These are phyloP conservation scores for Saitozyma podzolica DNA, from an alignment of 768 basidiomycete genomes.

Conservation along the genomic window DNA sequence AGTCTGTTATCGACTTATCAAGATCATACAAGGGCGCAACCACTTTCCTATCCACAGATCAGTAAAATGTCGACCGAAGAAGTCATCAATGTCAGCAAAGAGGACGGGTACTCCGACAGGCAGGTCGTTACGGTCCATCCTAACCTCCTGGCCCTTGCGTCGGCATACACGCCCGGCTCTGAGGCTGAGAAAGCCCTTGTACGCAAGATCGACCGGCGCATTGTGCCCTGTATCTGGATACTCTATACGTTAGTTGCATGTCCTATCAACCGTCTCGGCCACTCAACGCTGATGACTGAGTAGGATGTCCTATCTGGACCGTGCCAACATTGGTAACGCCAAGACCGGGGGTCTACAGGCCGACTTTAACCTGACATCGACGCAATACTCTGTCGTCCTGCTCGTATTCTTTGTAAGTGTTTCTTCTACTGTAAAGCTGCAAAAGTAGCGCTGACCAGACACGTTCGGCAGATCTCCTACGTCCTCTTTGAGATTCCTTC, in stretches of 20 bases:
- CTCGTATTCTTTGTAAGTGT: constrained; percentile 27
- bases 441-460: not conserved
- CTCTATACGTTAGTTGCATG: not conserved
- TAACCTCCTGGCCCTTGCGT: constrained; percentile 7
- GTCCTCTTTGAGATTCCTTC: constrained; percentile 18
- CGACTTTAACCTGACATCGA: constrained; percentile 33
- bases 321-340: constrained; percentile 33
- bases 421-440: not conserved
- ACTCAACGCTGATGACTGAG: constrained; percentile 1
- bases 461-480: not conserved
- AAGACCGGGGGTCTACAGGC: constrained; percentile 27
- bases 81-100: too few relatives aligned
- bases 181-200: constrained; percentile 19
- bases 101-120: too few relatives aligned
- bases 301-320: constrained; percentile 20
- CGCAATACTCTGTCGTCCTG: constrained; percentile 31
- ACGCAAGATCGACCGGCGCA: constrained; percentile 16
- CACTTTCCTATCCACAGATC: too few relatives aligned
- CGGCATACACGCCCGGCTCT: constrained; percentile 17
- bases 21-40: too few relatives aligned
- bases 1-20: too few relatives aligned
- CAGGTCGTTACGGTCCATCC: too few relatives aligned
- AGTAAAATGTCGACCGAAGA: too few relatives aligned
- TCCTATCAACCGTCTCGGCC: constrained; percentile 8
- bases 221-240: constrained; percentile 7